A percentile compares a stretch with the other conserved stretches of the same genome.
Evolutionary conservation across 495 filamentous ascomycete species (phyloP).

Genomic region (Mytilinidion resinicola): DNA sequence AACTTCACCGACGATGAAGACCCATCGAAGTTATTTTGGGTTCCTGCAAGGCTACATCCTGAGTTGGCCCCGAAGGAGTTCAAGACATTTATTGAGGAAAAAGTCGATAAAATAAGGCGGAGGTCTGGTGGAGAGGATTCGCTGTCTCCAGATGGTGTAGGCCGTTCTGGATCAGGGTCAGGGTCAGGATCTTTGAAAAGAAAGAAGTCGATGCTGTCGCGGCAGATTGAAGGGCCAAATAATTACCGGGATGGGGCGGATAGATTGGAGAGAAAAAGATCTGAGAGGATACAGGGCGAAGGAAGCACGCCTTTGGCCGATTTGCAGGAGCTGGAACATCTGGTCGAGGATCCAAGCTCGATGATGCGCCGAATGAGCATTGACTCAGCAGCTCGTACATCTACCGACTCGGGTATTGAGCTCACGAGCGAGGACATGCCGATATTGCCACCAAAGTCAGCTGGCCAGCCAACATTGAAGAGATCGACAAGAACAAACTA

Average conservation of each 20-base stretch:
- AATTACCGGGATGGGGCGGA: constrained; percentile 86
- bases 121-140: constrained; percentile 64
- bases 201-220: constrained; percentile 94
- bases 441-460: constrained; percentile 68
- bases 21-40: constrained; percentile 85
- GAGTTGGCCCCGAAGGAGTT: constrained; percentile 95
- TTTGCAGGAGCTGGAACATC: constrained; percentile 62
- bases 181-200: constrained; percentile 52
- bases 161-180: constrained; percentile 53
- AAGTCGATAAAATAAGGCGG: constrained; percentile 80
- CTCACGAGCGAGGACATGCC: constrained; percentile 72
- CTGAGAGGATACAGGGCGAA: constrained; percentile 50
- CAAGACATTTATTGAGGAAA: constrained; percentile 90
- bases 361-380: constrained; percentile 61
- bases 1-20: constrained; percentile 77
- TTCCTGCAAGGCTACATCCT: constrained; percentile 87
- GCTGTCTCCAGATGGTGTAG: constrained; percentile 60
- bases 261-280: constrained; percentile 68
- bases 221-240: constrained; percentile 71
- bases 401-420: constrained; percentile 36
- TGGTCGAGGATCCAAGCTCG: constrained; percentile 75
- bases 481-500: constrained; percentile 92
- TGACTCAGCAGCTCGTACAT: constrained; percentile 37
- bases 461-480: constrained; percentile 64
- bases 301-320: constrained; percentile 34